Evolutionary conservation across 1,284 basidiomycete species (phyloP), one percentile per base, ranked within the genome.

Genomic region (Microbotryum scabiosae): DNA sequence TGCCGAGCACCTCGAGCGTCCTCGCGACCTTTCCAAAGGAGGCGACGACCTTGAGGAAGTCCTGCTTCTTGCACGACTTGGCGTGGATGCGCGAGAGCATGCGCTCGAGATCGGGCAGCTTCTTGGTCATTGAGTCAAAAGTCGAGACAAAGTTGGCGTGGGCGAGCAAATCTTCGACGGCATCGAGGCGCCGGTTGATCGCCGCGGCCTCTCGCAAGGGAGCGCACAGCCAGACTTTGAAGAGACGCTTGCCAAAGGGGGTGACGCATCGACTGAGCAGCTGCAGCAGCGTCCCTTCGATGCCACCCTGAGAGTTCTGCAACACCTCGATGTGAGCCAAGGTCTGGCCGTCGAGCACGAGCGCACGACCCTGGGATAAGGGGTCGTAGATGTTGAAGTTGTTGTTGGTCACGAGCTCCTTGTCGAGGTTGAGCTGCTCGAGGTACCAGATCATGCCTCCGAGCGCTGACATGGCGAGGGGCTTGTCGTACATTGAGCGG

Each of bases 311-410:
- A 67, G 85, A 90, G 74, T 97, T 97, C 54, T 91, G 77, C 46
- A 97, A 76, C 9, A 97, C 89, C 79, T 97, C 93, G 68, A 97
- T 81, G 74, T 97, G 93, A 18, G 88, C 87, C 52, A 97, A 78
- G 0, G 90, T 93, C 73, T 96, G 90, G 3, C 93, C 93, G 74
- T 97, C 92, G 30, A 97, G 80, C 0, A 88, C 81, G 51, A 97
- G 77, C 25, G 85, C 88, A 72, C 86, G 81, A 23, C 90, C 90
- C 64, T 82, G 81, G 72, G 86, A 86, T 82, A 96, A 89, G 0
- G 93, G 92, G 75, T 97, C 91, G 72, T 96, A 96, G 49, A 96
- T 80, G 72, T 96, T 93, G 80, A 97, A 97, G 73, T 96, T 96
- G 76, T 84, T 87, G 84, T 93, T 91, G 60, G 84, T 88, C 67